Evolutionary conservation across 768 basidiomycete genomes (phyloP), one percentile per base, ranked within the genome.

Genomic region (Pisolithus orientalis): DNA sequence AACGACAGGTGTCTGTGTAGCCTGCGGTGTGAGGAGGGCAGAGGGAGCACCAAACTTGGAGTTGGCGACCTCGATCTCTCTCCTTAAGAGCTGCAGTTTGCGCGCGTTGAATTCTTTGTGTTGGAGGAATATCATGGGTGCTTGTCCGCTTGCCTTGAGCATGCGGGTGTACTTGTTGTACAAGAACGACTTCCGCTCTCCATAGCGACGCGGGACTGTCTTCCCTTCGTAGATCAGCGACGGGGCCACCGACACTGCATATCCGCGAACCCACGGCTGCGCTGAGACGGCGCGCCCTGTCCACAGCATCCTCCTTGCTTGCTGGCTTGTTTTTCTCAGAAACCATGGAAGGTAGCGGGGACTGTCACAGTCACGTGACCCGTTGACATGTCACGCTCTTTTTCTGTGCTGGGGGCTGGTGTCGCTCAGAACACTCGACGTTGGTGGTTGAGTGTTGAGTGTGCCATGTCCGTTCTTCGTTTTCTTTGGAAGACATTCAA

Each of bases 141-240:
- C 73, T 37, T 74, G 67, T 24, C 68, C 59, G 64, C 78, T 79
- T 49, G 75, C 70, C 52, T 79, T 68, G 62, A 95, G 77, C 56
- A 95, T 80, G 60, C 77, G 78, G 52, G 77, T 74, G 75, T 93
- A 93, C 70, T 86, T 84, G 71, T 82, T 78, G 72, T 84, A 90
- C 65, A 91, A 83, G 69, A 81, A 84, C 2, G 83, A 75, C 67
- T 94, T 96, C 66, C 88, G 86, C 64, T 82, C 80, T 47, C 77
- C 78, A 65, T 91, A 94, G 53, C 80, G 75, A 40, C 93, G 87
- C 0, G 83, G 81, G 27, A 69, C 67, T 31, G 70, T 69, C 62
- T 83, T 84, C 3, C 79, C 71, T 5, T 78, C 74, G 39, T 80
- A 75, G 32, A 75, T 63, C 55, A 76, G 70, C 32, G 82, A 73